phyloP scores from a whole-genome alignment of 2,329 filamentous ascomycete species.

The Talaromyces pinophilus region DNA sequence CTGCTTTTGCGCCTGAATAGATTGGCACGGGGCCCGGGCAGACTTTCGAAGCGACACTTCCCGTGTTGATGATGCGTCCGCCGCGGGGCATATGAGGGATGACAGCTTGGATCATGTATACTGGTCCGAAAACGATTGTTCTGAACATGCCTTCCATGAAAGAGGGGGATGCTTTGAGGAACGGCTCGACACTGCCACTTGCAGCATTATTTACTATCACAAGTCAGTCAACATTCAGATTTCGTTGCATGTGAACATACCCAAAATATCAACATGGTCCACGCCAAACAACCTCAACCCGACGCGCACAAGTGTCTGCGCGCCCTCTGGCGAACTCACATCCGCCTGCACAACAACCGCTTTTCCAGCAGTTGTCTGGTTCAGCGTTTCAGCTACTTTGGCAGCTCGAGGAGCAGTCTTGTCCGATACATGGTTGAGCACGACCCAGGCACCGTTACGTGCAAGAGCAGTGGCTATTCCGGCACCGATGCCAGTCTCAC shows the following conservation, averaged over 20 bases:
- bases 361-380: slow-evolving; percentile 23
- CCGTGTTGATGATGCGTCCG: slow-evolving; percentile 41
- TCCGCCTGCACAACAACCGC: slow-evolving; percentile 28
- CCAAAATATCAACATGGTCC: slow-evolving; percentile 29
- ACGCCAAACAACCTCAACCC: slow-evolving; percentile 21
- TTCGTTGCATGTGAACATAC: slow-evolving; percentile 21
- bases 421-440: slow-evolving; percentile 32
- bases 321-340: slow-evolving; percentile 25
- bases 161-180: slow-evolving; percentile 21
- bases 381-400: slow-evolving; percentile 25
- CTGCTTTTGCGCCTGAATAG: slow-evolving; percentile 30
- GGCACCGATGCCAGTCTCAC: slow-evolving; percentile 39
- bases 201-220: slow-evolving; percentile 30
- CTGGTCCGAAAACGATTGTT: slow-evolving; percentile 25
- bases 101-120: slow-evolving; percentile 28
- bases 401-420: slow-evolving; percentile 24
- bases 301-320: slow-evolving; percentile 22
- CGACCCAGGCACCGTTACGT: slow-evolving; percentile 32
- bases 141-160: slow-evolving; percentile 24
- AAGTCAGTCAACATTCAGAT: slow-evolving; percentile 2
- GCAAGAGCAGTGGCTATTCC: slow-evolving; percentile 36
- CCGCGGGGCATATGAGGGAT: slow-evolving; percentile 35
- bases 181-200: slow-evolving; percentile 17
- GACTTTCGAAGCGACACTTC: slow-evolving; percentile 34
- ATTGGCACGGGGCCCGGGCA: slow-evolving; percentile 23